Base-by-base conservation (phyloP, 129 eudicot genomes). In the Centrapalus pauciflorus region DNA sequence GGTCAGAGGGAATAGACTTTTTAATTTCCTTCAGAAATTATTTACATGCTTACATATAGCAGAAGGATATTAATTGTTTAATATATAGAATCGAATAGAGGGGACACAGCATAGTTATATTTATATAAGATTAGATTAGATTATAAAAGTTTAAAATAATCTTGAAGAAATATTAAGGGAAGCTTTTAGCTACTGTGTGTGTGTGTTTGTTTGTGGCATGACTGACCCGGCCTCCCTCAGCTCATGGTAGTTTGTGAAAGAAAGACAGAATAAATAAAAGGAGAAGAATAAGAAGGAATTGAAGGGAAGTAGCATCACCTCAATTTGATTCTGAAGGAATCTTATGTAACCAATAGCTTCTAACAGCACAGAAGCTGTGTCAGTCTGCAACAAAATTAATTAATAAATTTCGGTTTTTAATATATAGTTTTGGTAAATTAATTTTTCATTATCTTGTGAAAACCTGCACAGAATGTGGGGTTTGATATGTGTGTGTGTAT, bases 241-340 rank as follows among this genome's bases (percentile, higher is more conserved):
- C n/a, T 16, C 75, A 69, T 69, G 77, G 80, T 74, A 83, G 82
- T 77, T 78, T 75, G 87, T 46, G 69, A 66, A 75, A 43, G 73
- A 74, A 45, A 32, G 40, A 75, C 57, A 38, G 41, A 61, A 73
- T 7, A 60, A 51, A 50, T n/a, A 35, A 59, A 48, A 70, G 76
- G 60, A 71, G 77, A 54, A 81, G 64, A 67, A 72, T 55, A n/a
- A 56, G 48, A 46, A 37, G 62, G 72, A n/a, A n/a, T n/a, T n/a
- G n/a, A 75, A 54, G 63, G 43, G 46, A 52, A 61, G 74, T 66
- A 56, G 79, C 33, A 75, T 82, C 86, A 91, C 97, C 97, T 91
- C 88, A 85, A 91, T 83, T 83, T 90, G 97, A 77, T 76, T 84
- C 80, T 90, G 93, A 78, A 90, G 97, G 97, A 90, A 90, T 87